phyloP scores from a whole-genome alignment of 257 asterid genomes.

The Przewalskia tangutica region DNA sequence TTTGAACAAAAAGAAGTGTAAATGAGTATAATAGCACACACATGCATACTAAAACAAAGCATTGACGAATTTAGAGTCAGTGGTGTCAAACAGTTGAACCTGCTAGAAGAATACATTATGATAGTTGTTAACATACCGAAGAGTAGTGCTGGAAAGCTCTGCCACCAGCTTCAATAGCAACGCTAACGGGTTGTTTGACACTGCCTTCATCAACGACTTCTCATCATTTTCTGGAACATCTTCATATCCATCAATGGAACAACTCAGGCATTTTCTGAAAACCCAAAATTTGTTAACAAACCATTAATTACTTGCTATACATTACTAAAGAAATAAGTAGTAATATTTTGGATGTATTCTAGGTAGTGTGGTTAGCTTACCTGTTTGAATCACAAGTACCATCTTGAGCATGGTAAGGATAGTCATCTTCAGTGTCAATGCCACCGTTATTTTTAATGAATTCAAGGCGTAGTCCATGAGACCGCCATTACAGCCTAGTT shows the following conservation, averaged over 20 bases:
- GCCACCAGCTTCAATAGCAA: slow-evolving; percentile 93
- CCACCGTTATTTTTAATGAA: slow-evolving; percentile 74
- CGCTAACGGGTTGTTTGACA: slow-evolving; percentile 72
- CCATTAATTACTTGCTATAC: neutral
- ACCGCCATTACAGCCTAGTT: slow-evolving; percentile 92
- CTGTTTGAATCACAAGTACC: slow-evolving; percentile 45
- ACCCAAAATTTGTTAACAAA: neutral
- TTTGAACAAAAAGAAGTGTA: neutral
- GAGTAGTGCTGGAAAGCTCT: slow-evolving; percentile 81
- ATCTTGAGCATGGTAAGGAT: slow-evolving; percentile 62
- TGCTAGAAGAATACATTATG: neutral
- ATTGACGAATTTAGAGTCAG: neutral
- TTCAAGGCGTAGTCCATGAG: slow-evolving; percentile 75
- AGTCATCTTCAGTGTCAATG: too few relatives aligned
- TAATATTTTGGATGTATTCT: neutral
- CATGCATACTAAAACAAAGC: neutral
- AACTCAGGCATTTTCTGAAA: slow-evolving; percentile 60
- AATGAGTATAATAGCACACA: neutral
- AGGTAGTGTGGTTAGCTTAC: slow-evolving; percentile 13
- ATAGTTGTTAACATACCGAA: slow-evolving; percentile 33
- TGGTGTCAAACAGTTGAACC: neutral
- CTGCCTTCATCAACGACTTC: slow-evolving; percentile 62
- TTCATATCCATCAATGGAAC: slow-evolving; percentile 72
- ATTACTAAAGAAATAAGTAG: neutral
- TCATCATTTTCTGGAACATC: slow-evolving; percentile 74